Base-by-base conservation (phyloP, 2,329 filamentous ascomycete genomes). In the Talaromyces amestolkiae region DNA sequence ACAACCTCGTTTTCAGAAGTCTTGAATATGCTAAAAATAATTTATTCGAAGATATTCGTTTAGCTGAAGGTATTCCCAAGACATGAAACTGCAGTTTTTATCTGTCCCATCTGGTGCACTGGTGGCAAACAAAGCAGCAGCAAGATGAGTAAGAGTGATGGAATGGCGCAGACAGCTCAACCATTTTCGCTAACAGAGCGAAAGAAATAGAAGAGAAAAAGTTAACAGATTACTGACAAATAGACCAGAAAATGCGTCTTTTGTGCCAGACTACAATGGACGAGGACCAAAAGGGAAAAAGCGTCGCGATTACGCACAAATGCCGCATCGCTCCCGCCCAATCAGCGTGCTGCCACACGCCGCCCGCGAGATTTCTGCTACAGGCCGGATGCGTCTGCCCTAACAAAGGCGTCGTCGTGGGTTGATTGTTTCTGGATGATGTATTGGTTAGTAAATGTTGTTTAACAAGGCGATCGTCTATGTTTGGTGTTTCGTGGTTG, bases 241-340 rank as follows among this genome's bases (percentile, higher is more conserved):
- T 11, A 8, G 13, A 37, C 3, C 13, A 31, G 27, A 3, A 13
- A 5, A 37, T 58, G 61, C 61, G 61, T 33, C 8, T 54, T 63
- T 63, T 56, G 61, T 63, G 61, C 61, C 49, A n/a, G 61, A 45
- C 35, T 27, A 35, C 11, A 58, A 22, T 37, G 31, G 35, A 27
- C 15, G 19, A 59, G 56, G 24, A 41, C 56, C 8, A 43, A 45
- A 33, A 13, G 24, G 56, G 56, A 31, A 45, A 33, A 59, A 59
- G 56, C 56, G 39, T 45, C 15, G 37, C 15, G 7, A 59, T 43
- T 33, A 49, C 61, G 61, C 61, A 63, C 61, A 63, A 63, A 63
- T 63, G 61, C 51, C 61, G 61, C 61, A 63, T 22, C 22, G 9
- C 37, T 19, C 15, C 51, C n/a, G 41, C 4, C 61, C 61, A 58